phyloP scores from a whole-genome alignment of 1,284 basidiomycete genomes.

The Singerocomus inundabilis region DNA sequence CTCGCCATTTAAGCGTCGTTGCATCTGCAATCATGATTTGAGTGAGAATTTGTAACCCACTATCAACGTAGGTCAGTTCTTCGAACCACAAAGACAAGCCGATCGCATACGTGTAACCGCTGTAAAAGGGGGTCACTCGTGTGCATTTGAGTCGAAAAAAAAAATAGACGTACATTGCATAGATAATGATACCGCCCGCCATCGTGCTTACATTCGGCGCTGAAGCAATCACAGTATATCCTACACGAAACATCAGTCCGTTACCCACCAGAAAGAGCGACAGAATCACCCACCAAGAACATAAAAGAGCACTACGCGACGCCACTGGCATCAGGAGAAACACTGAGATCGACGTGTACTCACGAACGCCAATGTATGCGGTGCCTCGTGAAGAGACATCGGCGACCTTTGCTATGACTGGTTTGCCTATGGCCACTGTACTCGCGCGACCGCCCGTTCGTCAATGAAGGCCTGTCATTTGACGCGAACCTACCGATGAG shows the following conservation, averaged over 20 bases:
- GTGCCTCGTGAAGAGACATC: slow-evolving; percentile 61
- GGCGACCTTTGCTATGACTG: slow-evolving; percentile 76
- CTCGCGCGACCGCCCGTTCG: background rate
- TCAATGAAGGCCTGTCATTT: background rate
- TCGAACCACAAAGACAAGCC: background rate
- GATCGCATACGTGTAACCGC: slow-evolving; percentile 51
- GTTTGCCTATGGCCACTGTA: slow-evolving; percentile 66
- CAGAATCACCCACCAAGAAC: slow-evolving; percentile 42
- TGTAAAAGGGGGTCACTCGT: slow-evolving; percentile 23
- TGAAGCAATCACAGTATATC: slow-evolving; percentile 69
- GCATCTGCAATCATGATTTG: slow-evolving; percentile 79
- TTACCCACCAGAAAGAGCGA: background rate
- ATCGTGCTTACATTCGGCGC: slow-evolving; percentile 52
- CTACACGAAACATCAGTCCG: slow-evolving; percentile 24
- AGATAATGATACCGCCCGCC: slow-evolving; percentile 55
- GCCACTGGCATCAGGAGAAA: slow-evolving; percentile 1
- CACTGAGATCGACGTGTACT: slow-evolving; percentile 31
- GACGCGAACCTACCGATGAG: slow-evolving; percentile 48
- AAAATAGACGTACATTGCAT: slow-evolving; percentile 46
- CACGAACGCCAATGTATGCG: slow-evolving; percentile 64
- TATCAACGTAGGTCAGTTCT: slow-evolving; percentile 18
- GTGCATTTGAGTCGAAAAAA: background rate
- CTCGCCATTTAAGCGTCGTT: slow-evolving; percentile 77
- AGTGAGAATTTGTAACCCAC: slow-evolving; percentile 70
- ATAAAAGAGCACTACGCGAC: slow-evolving; percentile 50